Conservation (phyloP, 2,329 filamentous ascomycete genomes). For the Fusarium sp. region DNA sequence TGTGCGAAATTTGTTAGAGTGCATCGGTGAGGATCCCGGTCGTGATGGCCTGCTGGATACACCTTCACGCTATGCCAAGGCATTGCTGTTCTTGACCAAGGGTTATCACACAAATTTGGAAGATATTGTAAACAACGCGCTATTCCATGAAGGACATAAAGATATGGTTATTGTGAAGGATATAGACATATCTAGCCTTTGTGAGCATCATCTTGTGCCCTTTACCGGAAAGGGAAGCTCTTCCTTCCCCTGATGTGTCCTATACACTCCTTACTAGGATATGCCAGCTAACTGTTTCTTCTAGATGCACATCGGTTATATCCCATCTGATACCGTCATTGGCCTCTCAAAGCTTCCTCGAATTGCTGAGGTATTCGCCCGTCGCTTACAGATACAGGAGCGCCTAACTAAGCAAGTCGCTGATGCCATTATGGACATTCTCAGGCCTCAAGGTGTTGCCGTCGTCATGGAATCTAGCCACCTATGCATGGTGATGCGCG, state of each 20-base stretch:
- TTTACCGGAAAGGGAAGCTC: constrained; percentile 86
- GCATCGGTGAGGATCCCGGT: constrained; percentile 74
- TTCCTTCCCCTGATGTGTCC: neutral
- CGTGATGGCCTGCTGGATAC: constrained; percentile 73
- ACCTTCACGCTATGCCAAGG: constrained; percentile 91
- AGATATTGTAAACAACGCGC: constrained; percentile 91
- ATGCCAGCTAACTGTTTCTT: neutral
- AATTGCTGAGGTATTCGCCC: constrained; percentile 96
- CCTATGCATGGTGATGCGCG: constrained; percentile 98
- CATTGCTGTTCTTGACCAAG: constrained; percentile 94
- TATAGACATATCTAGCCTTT: constrained; percentile 87
- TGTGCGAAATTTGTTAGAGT: constrained; percentile 74
- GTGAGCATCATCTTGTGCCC: constrained; percentile 96
- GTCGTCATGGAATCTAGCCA: constrained; percentile 98
- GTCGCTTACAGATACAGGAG: constrained; percentile 94
- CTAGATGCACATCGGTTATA: constrained; percentile 99
- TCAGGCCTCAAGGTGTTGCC: constrained; percentile 93
- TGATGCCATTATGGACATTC: constrained; percentile 89
- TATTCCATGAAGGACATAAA: constrained; percentile 96
- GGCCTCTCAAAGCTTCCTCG: constrained; percentile 95
- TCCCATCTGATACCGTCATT: constrained; percentile 89
- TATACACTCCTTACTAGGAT: no score
- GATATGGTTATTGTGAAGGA: constrained; percentile 98
- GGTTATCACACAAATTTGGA: constrained; percentile 95
- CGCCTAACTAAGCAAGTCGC: constrained; percentile 96